Evolutionary conservation across 805 yeast genomes (phyloP), one percentile per base, ranked within the genome.

Genomic region (Candida verbasci): DNA sequence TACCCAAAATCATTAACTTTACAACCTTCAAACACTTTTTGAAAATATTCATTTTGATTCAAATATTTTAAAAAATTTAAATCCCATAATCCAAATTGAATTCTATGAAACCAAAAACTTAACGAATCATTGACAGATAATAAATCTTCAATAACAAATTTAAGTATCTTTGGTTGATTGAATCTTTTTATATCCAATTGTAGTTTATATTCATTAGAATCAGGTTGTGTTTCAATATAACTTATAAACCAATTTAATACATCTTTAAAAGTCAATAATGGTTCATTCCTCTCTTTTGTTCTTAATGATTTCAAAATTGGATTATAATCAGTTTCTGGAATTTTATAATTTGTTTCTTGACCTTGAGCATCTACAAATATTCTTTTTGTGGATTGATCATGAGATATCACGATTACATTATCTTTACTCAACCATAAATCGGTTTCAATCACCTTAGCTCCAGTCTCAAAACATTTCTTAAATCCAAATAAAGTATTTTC

Each of bases 1-100:
- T 37, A 46, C 3, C 62, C 62, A 10, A 40, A 38, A 15, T 34
- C 25, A 25, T 50, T 46, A 8, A 7, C 18, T 8, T 38, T 24
- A 7, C 37, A 27, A 3, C 31, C 32, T 4, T 44, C 42, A 34
- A 59, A 55, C 11, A 50, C 37, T 9, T 47, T 34, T 41, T 55
- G 62, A 43, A 66, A 65, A 38, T 46, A 59, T 1, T 49, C 53
- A 28, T 65, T 64, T 41, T 67, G 71, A 45, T 67, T 67, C 41
- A 65, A 38, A 46, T 52, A 65, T 42, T 64, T 61, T 30, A 65
- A 41, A 35, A 62, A 55, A 24, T 57, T 52, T 38, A 67, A 48
- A 41, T 61, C 60, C 73, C 73, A 67, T 16, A 66, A 45, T 4
- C 72, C 73, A 37, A 65, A 52, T 41, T 61, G 66, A 20, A 67